These are phyloP conservation scores for Quillaja saponaria DNA, from an alignment of 306 rosid species.

Conservation along the genomic window DNA sequence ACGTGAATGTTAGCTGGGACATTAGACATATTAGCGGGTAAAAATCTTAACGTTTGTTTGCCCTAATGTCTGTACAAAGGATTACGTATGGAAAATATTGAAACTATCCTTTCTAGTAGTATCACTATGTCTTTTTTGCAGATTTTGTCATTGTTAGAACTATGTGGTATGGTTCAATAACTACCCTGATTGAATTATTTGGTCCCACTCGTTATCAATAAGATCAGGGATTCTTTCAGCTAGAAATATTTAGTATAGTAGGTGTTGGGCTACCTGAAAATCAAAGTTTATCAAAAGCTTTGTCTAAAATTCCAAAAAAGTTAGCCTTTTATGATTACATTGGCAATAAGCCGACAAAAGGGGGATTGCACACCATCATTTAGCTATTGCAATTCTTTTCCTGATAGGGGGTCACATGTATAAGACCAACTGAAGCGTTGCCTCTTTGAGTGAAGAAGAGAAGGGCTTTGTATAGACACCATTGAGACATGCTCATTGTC, in stretches of 20 bases:
- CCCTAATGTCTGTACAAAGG: conserved; percentile 3
- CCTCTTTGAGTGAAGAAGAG: too few species aligned
- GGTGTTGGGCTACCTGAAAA: background rate
- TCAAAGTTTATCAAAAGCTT: conserved; percentile 9
- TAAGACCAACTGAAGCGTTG: too few species aligned
- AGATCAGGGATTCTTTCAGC: conserved; percentile 3
- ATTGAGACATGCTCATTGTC: too few species aligned
- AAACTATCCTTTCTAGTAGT: background rate
- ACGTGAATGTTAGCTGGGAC: too few species aligned
- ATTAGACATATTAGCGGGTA: too few species aligned
- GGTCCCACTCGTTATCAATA: conserved; percentile 1
- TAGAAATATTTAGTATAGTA: conserved; percentile 11
- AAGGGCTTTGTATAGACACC: too few species aligned
- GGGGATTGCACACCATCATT: too few species aligned
- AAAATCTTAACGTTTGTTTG: too few species aligned
- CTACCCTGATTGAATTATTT: background rate
- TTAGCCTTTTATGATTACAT: background rate
- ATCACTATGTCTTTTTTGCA: too few species aligned
- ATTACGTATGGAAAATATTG: background rate
- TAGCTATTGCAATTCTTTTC: too few species aligned
- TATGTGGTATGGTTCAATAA: background rate
- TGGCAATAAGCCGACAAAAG: background rate
- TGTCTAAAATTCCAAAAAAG: conserved; percentile 6
- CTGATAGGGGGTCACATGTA: too few species aligned
- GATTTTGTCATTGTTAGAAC: background rate